Conservation (phyloP, 2,329 filamentous ascomycete genomes). For the Neophaeococcomyces mojaviensis region DNA sequence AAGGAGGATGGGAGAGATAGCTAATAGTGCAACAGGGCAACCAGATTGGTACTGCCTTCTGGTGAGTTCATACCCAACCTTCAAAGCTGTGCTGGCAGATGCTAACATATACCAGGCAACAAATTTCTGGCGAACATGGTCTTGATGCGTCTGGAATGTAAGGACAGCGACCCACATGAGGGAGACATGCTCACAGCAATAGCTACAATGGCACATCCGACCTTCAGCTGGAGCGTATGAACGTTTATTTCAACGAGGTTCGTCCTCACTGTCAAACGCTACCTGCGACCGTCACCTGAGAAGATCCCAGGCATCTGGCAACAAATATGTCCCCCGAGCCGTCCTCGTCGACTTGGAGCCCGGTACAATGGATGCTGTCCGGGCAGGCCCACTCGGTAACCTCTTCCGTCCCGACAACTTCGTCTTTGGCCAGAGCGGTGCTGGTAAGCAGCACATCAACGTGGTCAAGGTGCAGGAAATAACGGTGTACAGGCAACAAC, state of each 20-base stretch:
- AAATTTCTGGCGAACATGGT: constrained; percentile 84
- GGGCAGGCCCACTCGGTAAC: constrained; percentile 94
- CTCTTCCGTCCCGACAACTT: constrained; percentile 99
- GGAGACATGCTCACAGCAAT: constrained; percentile 13
- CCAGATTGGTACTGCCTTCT: constrained; percentile 99
- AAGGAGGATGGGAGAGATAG: neutral
- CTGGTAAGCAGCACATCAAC: constrained; percentile 52
- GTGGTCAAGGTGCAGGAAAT: constrained; percentile 6
- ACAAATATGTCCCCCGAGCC: constrained; percentile 99
- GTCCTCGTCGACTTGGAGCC: constrained; percentile 99
- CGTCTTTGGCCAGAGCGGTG: constrained; percentile 98
- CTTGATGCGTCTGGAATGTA: constrained; percentile 96
- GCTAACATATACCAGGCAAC: constrained; percentile 56
- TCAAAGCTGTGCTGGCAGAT: constrained; percentile 14
- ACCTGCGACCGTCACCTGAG: constrained; percentile 8
- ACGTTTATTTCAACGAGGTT: constrained; percentile 97
- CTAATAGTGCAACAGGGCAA: constrained; percentile 63
- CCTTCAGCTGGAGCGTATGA: constrained; percentile 99
- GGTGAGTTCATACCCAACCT: constrained; percentile 48
- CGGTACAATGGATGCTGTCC: constrained; percentile 99
- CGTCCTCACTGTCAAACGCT: constrained; percentile 19
- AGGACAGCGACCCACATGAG: constrained; percentile 40
- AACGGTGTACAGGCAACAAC: constrained; percentile 61
- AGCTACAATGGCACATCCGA: constrained; percentile 97
- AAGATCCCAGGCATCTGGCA: constrained; percentile 66